Evolutionary conservation across 2,329 filamentous ascomycete species (phyloP).

Genomic region (Colletotrichum endophyticum): DNA sequence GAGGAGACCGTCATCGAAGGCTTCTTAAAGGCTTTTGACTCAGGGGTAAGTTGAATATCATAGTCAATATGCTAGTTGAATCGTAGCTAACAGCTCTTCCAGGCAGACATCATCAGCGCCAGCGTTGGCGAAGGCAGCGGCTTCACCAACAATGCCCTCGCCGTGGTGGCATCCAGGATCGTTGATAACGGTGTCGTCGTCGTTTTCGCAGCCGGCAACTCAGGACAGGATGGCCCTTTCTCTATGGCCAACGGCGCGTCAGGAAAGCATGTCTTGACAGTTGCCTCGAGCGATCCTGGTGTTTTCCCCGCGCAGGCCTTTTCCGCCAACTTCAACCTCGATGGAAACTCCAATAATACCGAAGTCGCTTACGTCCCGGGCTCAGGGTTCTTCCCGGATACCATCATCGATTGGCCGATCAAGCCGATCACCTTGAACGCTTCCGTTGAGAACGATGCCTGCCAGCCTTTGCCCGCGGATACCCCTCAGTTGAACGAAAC

Average conservation of each 20-base stretch:
- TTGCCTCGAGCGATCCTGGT: slow-evolving; percentile 37
- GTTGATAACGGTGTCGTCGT: slow-evolving; percentile 54
- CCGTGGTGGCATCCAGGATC: slow-evolving; percentile 42
- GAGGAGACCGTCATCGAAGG: slow-evolving; percentile 30
- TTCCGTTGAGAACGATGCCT: slow-evolving; percentile 26
- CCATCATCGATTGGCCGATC: slow-evolving; percentile 26
- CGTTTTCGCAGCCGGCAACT: slow-evolving; percentile 56
- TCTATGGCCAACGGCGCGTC: slow-evolving; percentile 44
- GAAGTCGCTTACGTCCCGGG: background rate
- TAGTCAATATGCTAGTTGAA: fast-evolving
- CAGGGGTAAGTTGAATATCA: slow-evolving; percentile 25
- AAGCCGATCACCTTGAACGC: slow-evolving; percentile 26
- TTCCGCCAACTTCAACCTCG: background rate
- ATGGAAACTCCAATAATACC: background rate
- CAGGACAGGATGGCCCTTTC: slow-evolving; percentile 52
- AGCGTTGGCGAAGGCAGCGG: slow-evolving; percentile 43
- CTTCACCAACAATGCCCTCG: slow-evolving; percentile 45
- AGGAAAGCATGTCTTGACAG: slow-evolving; percentile 43
- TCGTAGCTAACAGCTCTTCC: background rate
- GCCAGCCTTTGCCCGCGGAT: slow-evolving; percentile 20
- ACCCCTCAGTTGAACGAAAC: background rate
- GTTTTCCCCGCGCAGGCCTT: background rate
- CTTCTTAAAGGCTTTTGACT: slow-evolving; percentile 37
- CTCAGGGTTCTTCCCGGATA: background rate
- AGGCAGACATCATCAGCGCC: slow-evolving; percentile 44